Conservation (phyloP, 1,284 basidiomycete species). For the Trichosporon asahii region DNA sequence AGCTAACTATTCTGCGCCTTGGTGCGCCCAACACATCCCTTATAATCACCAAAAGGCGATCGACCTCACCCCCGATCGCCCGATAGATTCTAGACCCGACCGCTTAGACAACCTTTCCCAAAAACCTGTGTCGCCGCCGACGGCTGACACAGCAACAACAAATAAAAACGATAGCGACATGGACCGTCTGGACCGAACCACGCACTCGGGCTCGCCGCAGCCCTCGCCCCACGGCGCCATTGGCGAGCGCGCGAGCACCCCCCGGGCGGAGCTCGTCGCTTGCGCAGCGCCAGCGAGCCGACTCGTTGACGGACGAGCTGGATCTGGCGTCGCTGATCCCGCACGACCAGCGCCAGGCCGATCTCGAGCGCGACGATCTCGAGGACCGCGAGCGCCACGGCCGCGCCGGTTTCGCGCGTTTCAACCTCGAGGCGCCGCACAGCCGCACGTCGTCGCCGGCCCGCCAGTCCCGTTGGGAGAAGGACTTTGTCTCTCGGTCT, state of each 20-base stretch:
- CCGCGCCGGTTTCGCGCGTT: background rate
- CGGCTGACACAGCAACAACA: background rate
- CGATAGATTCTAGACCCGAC: background rate
- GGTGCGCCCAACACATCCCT: background rate
- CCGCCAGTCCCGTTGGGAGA: background rate
- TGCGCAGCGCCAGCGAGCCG: slow-evolving; percentile 8
- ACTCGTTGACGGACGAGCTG: slow-evolving; percentile 23
- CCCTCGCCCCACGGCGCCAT: slow-evolving; percentile 29
- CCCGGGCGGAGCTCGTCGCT: slow-evolving; percentile 7
- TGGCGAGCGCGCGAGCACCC: slow-evolving; percentile 20
- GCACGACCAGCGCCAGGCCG: slow-evolving; percentile 28
- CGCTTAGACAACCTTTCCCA: background rate
- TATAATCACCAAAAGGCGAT: background rate
- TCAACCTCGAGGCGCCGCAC: slow-evolving; percentile 6
- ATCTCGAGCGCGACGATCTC: slow-evolving; percentile 22
- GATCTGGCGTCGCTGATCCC: slow-evolving; percentile 29
- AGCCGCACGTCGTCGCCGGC: background rate
- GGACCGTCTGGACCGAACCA: slow-evolving; percentile 16
- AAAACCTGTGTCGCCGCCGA: background rate
- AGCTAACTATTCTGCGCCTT: background rate
- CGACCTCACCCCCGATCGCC: background rate
- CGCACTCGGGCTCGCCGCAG: slow-evolving; percentile 19
- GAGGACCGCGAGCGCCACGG: slow-evolving; percentile 6
- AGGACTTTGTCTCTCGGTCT: slow-evolving; percentile 8
- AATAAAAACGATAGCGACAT: slow-evolving; percentile 3